These are phyloP conservation scores for Extremus antarcticus DNA, from an alignment of 495 filamentous ascomycete species.

Conservation along the genomic window DNA sequence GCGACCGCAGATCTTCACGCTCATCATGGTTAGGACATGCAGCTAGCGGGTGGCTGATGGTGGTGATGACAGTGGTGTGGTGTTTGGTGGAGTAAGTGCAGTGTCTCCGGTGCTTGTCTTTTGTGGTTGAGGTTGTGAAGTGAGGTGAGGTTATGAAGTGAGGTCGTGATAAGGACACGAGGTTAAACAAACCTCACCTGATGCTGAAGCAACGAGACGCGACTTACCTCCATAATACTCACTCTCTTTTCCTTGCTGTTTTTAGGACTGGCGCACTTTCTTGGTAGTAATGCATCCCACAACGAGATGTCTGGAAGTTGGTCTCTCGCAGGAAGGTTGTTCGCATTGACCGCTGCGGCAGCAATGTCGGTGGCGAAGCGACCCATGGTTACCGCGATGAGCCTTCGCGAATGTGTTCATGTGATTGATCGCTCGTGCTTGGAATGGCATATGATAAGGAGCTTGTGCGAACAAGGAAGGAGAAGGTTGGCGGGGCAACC, in stretches of 20 bases:
- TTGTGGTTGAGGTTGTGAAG: too few species aligned
- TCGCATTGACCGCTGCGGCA: constrained; percentile 8
- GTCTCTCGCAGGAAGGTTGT: constrained; percentile 8
- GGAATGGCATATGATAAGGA: too few species aligned
- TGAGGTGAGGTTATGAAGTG: background rate
- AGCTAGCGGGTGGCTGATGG: background rate
- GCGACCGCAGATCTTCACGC: background rate
- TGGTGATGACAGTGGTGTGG: background rate
- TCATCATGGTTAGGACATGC: background rate
- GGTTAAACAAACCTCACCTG: background rate
- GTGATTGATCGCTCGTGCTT: too few species aligned
- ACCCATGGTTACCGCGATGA: constrained; percentile 10
- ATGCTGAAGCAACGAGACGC: background rate
- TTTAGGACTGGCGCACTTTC: background rate
- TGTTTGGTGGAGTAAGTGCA: too few species aligned
- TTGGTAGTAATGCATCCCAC: constrained; percentile 15
- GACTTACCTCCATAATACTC: background rate
- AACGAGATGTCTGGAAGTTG: constrained; percentile 15
- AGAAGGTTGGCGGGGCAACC: background rate
- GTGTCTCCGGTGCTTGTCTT: too few species aligned
- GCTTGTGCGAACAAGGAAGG: background rate
- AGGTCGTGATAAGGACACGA: too few species aligned
- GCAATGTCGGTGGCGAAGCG: constrained; percentile 15
- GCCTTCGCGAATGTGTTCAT: too few species aligned
- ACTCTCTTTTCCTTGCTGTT: constrained; percentile 6